Conservation (phyloP, 2,329 filamentous ascomycete species). For the Talaromyces sp. region DNA sequence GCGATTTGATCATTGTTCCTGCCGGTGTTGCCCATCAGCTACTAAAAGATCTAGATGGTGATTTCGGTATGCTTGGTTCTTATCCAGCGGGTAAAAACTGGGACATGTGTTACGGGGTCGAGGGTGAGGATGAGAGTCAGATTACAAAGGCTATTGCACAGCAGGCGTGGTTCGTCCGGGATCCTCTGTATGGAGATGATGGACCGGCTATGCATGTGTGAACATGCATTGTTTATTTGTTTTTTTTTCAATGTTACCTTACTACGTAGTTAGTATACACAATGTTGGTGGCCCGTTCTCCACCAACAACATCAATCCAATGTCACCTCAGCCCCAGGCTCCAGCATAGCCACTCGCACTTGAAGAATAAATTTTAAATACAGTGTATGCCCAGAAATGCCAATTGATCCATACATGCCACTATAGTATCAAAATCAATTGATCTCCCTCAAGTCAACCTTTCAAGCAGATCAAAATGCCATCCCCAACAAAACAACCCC, state of each 20-base stretch:
- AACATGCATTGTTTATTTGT: not conserved
- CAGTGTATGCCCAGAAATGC: too few species aligned
- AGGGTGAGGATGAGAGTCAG: conserved; percentile 54
- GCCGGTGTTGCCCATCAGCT: conserved; percentile 62
- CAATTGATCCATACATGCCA: too few species aligned
- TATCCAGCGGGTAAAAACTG: conserved; percentile 56
- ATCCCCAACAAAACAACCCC: too few species aligned
- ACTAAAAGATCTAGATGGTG: conserved; percentile 49
- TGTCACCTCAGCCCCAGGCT: too few species aligned
- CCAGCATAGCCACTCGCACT: too few species aligned
- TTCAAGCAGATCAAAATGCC: too few species aligned
- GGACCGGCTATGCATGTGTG: conserved; percentile 47
- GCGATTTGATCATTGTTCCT: conserved; percentile 62
- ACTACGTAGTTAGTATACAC: not conserved
- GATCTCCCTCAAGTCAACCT: too few species aligned
- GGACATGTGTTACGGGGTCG: conserved; percentile 68
- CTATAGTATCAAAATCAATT: too few species aligned
- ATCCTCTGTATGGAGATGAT: conserved; percentile 55
- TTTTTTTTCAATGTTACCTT: not conserved
- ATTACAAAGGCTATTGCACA: conserved; percentile 46
- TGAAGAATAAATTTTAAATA: too few species aligned
- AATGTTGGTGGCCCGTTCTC: not conserved
- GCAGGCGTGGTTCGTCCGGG: conserved; percentile 54
- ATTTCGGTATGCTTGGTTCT: conserved; percentile 63
- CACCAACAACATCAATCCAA: too few species aligned